A percentile compares a stretch with the other conserved stretches of the same genome.
Conservation (phyloP, 306 rosid species). For the Trifolium pratense region DNA sequence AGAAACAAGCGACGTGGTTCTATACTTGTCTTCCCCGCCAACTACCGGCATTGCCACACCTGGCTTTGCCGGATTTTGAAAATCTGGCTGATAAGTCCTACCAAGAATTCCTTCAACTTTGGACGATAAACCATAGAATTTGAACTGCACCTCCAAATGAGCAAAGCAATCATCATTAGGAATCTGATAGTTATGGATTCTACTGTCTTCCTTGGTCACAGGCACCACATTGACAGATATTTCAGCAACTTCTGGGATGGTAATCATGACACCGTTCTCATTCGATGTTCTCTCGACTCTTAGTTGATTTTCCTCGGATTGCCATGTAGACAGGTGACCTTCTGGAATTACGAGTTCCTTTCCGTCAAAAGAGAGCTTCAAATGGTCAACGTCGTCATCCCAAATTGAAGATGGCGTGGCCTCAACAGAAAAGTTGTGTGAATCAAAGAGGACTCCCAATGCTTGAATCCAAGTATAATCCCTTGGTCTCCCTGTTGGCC, state of each 20-base stretch:
- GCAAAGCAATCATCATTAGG: constrained; percentile 73
- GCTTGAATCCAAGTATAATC: constrained; percentile 93
- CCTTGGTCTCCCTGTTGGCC: constrained; percentile 62
- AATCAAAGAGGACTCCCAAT: constrained; percentile 63
- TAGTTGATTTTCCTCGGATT: constrained; percentile 42
- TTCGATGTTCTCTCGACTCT: constrained; percentile 67
- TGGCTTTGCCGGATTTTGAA: constrained; percentile 66
- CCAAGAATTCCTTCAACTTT: constrained; percentile 88
- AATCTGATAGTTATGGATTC: constrained; percentile 74
- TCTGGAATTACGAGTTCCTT: constrained; percentile 57
- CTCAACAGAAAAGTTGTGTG: constrained; percentile 62
- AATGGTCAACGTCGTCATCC: constrained; percentile 59
- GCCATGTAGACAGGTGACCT: constrained; percentile 60
- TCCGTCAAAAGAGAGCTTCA: constrained; percentile 59
- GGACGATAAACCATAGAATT: constrained; percentile 62
- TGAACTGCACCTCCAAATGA: constrained; percentile 86
- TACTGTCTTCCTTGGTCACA: constrained; percentile 75
- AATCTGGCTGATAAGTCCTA: constrained; percentile 83
- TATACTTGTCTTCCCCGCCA: constrained; percentile 84
- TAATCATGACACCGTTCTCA: constrained; percentile 57
- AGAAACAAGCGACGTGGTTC: constrained; percentile 71
- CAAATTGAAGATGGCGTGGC: constrained; percentile 62
- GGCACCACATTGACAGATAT: constrained; percentile 74
- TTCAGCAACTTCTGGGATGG: constrained; percentile 63
- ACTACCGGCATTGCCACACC: constrained; percentile 87